Conservation (phyloP, 139 green algal genomes). For the Yamagishiella unicocca region DNA sequence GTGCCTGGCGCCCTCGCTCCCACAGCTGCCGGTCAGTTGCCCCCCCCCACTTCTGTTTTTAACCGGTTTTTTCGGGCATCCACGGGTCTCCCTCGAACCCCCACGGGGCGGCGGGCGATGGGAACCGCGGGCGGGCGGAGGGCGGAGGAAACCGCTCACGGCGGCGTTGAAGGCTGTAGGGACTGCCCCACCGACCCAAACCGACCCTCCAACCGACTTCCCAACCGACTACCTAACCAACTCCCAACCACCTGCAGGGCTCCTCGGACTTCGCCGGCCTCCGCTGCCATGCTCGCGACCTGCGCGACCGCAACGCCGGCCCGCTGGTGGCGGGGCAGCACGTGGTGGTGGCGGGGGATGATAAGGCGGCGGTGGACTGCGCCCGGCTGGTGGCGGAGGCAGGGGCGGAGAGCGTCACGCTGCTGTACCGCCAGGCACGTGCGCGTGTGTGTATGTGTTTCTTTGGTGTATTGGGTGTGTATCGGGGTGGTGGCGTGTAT, state of each 20-base stretch:
- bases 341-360: conserved; percentile 33
- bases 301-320: not conserved
- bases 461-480: too few species aligned
- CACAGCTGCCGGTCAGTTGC: conserved; percentile 32
- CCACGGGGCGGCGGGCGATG: too few species aligned
- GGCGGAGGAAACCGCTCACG: not conserved
- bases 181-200: not conserved
- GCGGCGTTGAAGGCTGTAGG: too few species aligned
- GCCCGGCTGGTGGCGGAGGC: not conserved
- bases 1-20: conserved; percentile 13
- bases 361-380: conserved; percentile 1
- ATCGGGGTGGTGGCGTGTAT: too few species aligned
- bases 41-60: too few species aligned
- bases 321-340: conserved; percentile 14
- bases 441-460: too few species aligned
- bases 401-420: conserved; percentile 27
- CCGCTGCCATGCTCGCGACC: conserved; percentile 7
- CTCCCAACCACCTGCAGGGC: not conserved
- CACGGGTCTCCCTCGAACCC: too few species aligned
- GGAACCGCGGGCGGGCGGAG: not conserved
- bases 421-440: conserved; percentile 33
- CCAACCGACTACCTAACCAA: not conserved
- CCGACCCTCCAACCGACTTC: not conserved
- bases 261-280: conserved; percentile 20
- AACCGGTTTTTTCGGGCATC: too few species aligned